Conservation (phyloP, 805 yeast genomes). For the Priceomyces melissophilus region DNA sequence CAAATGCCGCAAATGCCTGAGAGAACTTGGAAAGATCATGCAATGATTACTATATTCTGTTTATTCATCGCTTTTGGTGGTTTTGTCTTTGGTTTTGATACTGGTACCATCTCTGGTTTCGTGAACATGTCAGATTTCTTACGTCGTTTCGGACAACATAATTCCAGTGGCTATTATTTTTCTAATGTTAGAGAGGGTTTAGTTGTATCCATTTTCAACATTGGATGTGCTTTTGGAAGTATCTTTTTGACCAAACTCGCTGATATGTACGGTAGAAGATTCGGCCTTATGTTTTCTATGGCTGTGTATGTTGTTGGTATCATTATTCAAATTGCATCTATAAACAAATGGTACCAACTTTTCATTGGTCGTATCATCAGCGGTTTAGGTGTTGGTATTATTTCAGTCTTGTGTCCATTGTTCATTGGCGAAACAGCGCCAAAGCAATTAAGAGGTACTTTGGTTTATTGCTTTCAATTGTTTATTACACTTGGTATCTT, state of each 20-base stretch:
- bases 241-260: constrained; percentile 53
- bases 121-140: constrained; percentile 60
- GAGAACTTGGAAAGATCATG: constrained; percentile 31
- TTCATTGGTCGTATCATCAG: constrained; percentile 61
- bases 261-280: constrained; percentile 60
- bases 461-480: constrained; percentile 67
- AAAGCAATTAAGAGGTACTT: constrained; percentile 65
- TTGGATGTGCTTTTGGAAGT: constrained; percentile 76
- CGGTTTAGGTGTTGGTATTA: constrained; percentile 72
- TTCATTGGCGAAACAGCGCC: constrained; percentile 71
- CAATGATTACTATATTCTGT: constrained; percentile 40
- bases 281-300: constrained; percentile 52
- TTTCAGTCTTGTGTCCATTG: constrained; percentile 64
- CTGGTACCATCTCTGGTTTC: constrained; percentile 74
- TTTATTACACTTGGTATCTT: constrained; percentile 70
- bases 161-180: constrained; percentile 40
- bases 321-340: constrained; percentile 56
- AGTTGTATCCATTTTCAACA: constrained; percentile 55
- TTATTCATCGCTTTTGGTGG: constrained; percentile 72
- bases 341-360: constrained; percentile 57
- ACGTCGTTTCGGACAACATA: constrained; percentile 47
- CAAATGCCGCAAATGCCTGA: constrained; percentile 22
- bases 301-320: constrained; percentile 59
- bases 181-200: constrained; percentile 50
- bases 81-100: constrained; percentile 74